Evolutionary conservation across 306 rosid species (phyloP).

Genomic region (Aeschynomene evenia): DNA sequence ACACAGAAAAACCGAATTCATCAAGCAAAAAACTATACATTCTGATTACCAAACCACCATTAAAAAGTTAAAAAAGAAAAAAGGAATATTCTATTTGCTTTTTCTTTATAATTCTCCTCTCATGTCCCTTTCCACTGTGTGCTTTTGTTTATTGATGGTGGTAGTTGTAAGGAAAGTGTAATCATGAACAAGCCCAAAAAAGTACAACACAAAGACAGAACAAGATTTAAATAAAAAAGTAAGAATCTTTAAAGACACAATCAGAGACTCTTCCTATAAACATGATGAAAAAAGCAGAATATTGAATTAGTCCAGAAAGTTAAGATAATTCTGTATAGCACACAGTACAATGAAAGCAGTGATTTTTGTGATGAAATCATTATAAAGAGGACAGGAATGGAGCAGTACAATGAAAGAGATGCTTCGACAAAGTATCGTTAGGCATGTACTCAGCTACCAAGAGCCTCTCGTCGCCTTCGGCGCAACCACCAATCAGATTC

Average conservation of each 20-base stretch:
- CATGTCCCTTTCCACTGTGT: background rate
- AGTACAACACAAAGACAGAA: background rate
- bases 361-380: background rate
- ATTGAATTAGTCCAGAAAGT: background rate
- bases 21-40: background rate
- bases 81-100: too few relatives aligned
- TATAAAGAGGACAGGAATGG: background rate
- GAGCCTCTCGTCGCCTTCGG: constrained; percentile 81
- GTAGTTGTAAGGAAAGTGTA: background rate
- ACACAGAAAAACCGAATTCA: constrained; percentile 26
- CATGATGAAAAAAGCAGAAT: background rate
- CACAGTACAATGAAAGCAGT: background rate
- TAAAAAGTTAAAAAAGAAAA: background rate
- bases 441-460: constrained; percentile 87
- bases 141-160: background rate
- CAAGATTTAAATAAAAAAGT: background rate
- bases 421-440: constrained; percentile 78
- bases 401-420: constrained; percentile 74
- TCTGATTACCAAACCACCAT: constrained; percentile 4
- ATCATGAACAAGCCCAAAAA: constrained; percentile 1
- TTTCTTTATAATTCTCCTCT: background rate
- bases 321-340: background rate
- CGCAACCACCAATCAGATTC: constrained; percentile 79
- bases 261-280: background rate
- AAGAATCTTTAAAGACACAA: background rate